Conservation (phyloP, 306 rosid genomes). For the Dryas alaskensis region DNA sequence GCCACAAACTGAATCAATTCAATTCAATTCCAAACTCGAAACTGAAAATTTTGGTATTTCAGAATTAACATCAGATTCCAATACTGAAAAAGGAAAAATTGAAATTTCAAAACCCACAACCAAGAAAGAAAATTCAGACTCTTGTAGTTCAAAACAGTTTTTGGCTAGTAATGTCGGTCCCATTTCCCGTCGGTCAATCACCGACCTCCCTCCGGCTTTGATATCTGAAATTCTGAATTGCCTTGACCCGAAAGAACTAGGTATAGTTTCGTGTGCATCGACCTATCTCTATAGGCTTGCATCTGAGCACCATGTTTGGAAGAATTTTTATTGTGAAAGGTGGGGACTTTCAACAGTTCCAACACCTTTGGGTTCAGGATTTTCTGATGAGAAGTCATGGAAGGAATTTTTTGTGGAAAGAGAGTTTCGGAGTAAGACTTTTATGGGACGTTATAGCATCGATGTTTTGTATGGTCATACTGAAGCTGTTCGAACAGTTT, state of each 20-base stretch:
- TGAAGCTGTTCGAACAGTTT: slow-evolving; percentile 81
- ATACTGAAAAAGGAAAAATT: slow-evolving; percentile 27
- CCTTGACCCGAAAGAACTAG: slow-evolving; percentile 92
- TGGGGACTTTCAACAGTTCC: slow-evolving; percentile 77
- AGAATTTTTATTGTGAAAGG: slow-evolving; percentile 84
- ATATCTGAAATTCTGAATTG: slow-evolving; percentile 75
- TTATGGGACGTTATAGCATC: slow-evolving; percentile 81
- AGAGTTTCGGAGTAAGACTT: slow-evolving; percentile 88
- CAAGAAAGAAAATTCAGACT: slow-evolving; percentile 41
- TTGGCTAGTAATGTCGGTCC: slow-evolving; percentile 37
- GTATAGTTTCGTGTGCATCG: slow-evolving; percentile 79
- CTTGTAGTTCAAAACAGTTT: slow-evolving; percentile 30
- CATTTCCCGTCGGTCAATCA: slow-evolving; percentile 45
- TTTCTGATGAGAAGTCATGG: slow-evolving; percentile 71
- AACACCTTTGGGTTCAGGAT: slow-evolving; percentile 32
- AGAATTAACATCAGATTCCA: slow-evolving; percentile 25
- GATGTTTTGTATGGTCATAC: slow-evolving; percentile 83
- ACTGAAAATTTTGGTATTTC: slow-evolving; percentile 20
- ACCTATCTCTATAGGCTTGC: slow-evolving; percentile 55
- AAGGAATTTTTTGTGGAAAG: slow-evolving; percentile 81
- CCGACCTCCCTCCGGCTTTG: slow-evolving; percentile 74
- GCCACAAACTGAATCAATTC: slow-evolving; percentile 37
- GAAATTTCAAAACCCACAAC: slow-evolving; percentile 32
- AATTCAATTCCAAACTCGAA: slow-evolving; percentile 24
- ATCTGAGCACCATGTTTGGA: slow-evolving; percentile 92